Percentiles rank a stretch among this genome's conserved stretches.
Evolutionary conservation across 2,329 filamentous ascomycete species (phyloP).

Genomic region (Fusarium dimerum): DNA sequence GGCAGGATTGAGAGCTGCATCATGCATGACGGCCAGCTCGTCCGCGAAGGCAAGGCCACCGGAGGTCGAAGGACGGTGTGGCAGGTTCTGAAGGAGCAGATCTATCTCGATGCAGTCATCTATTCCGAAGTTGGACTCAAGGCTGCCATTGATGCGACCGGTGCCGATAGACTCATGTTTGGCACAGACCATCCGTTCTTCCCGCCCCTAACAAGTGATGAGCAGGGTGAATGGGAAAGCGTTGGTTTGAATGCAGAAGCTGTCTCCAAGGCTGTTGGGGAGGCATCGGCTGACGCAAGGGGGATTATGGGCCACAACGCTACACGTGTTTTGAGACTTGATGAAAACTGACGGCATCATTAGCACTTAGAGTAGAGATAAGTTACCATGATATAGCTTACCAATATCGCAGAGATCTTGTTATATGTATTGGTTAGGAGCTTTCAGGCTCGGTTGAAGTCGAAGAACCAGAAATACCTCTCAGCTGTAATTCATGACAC

Average conservation of each 20-base stretch:
- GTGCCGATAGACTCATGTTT: slow-evolving; percentile 73
- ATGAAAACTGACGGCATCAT: slow-evolving; percentile 25
- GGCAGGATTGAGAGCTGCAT: slow-evolving; percentile 88
- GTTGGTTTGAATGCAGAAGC: slow-evolving; percentile 56
- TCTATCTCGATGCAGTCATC: slow-evolving; percentile 86
- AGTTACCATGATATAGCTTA: no score
- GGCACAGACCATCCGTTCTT: slow-evolving; percentile 86
- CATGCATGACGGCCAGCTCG: slow-evolving; percentile 75
- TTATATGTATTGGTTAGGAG: not conserved
- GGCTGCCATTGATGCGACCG: slow-evolving; percentile 68
- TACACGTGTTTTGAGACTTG: slow-evolving; percentile 47
- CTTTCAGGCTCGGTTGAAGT: slow-evolving; percentile 12
- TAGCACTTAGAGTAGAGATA: slow-evolving; percentile 15
- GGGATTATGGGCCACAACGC: slow-evolving; percentile 63
- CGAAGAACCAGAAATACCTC: slow-evolving; percentile 18
- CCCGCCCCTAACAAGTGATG: slow-evolving; percentile 67
- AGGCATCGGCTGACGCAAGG: slow-evolving; percentile 46
- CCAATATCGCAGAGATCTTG: no score
- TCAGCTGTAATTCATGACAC: slow-evolving; percentile 11
- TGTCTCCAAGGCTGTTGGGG: slow-evolving; percentile 53
- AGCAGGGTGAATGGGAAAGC: slow-evolving; percentile 68
- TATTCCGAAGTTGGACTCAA: slow-evolving; percentile 74
- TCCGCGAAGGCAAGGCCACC: slow-evolving; percentile 59
- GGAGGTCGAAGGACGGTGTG: slow-evolving; percentile 51
- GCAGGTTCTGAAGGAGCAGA: slow-evolving; percentile 66